Percentiles rank a stretch among this genome's conserved stretches.
Evolutionary conservation across 176 grass and related monocot genomes (phyloP).

Genomic region (Rhynchospora breviuscula): DNA sequence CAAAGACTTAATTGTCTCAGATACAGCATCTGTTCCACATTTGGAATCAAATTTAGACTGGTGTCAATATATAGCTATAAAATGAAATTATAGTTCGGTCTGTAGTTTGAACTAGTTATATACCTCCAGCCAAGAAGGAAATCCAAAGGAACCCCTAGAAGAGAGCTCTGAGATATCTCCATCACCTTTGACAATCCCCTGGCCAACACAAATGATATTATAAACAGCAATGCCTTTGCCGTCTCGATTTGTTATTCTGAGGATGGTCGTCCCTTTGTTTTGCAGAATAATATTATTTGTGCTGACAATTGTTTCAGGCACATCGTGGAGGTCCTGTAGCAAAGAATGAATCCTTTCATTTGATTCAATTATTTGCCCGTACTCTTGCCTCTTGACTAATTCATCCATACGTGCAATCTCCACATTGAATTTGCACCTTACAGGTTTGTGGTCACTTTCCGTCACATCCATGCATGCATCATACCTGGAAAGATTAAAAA

Average conservation of each 20-base stretch:
- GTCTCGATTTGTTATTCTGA: conserved; percentile 65
- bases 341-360: conserved; percentile 55
- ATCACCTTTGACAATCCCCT: conserved; percentile 48
- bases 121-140: conserved; percentile 96
- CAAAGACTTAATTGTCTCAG: conserved; percentile 12
- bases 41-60: not conserved
- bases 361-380: conserved; percentile 66
- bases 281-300: conserved; percentile 59
- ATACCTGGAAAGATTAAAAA: conserved; percentile 52
- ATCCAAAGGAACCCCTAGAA: conserved; percentile 78
- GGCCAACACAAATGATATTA: conserved; percentile 65
- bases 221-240: conserved; percentile 67
- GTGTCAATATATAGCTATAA: not conserved
- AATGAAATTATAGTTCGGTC: not conserved
- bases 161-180: conserved; percentile 49
- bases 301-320: conserved; percentile 77
- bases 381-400: conserved; percentile 73
- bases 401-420: conserved; percentile 86
- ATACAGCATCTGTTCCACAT: conserved; percentile 8
- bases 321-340: conserved; percentile 53
- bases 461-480: conserved; percentile 89
- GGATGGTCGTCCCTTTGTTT: conserved; percentile 58
- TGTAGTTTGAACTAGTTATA: not conserved
- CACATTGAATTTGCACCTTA: conserved; percentile 85
- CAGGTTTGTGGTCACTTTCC: conserved; percentile 97